Evolutionary conservation across 768 basidiomycete species (phyloP), one percentile per base, ranked within the genome.

Genomic region (Austroboletus eburneus): DNA sequence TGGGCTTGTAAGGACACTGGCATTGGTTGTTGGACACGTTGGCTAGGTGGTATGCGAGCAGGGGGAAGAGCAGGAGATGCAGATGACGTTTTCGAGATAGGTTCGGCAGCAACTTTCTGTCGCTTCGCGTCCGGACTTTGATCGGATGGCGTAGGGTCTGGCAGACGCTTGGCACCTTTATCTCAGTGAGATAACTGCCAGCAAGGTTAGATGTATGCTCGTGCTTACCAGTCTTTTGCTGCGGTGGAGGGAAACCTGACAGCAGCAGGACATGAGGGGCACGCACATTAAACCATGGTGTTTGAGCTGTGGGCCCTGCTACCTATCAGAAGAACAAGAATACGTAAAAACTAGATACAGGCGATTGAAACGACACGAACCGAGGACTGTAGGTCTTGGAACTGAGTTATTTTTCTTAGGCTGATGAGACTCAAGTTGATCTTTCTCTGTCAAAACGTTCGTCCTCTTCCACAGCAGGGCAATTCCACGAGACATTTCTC

Each of bases 261-360:
- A 85, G 63, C 5, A 73, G 65, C 12, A 85, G 49, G 5, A 59
- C 51, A 57, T 83, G 77, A 0, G 69, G 63, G 1, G 74, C 43
- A 10, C 70, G 71, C 9, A 80, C 72, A 17, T 65, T 50, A 58
- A 85, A 87, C 80, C 82, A 87, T 4, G 80, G 77, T 1, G 63
- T 58, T 36, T 77, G 73, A 6, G 57, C 50, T 9, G 59, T 46
- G 4, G 67, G 56, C 27, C 67, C 56, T 10, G 72, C 64, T 32
- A 68, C 58, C 74, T 77, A 17, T 45, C 29, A 46, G 24, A 29
- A 25, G 17, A 42, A 34, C 25, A 13, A 42, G 32, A 25, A 20
- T 48, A 16, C 39, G 16, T 29, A 46, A 2, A 25, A 20, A 12
- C 2, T 16, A 24, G 35, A 18, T 27, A 17, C 18, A 41, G 20